phyloP scores from a whole-genome alignment of 169 alveolate genomes.

The Plasmodium reichenowi region DNA sequence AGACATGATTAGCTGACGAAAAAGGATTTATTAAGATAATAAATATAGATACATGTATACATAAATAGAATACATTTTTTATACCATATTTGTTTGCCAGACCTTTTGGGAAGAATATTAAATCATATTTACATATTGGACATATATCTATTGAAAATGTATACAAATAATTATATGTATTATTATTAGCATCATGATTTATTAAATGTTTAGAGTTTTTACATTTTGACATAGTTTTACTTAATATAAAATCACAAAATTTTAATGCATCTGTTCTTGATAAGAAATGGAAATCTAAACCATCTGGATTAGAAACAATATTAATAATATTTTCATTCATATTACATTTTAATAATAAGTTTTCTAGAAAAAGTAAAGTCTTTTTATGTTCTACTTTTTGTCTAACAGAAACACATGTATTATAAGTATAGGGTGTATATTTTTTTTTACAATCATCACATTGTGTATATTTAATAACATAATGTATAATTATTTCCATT shows the following conservation, averaged over 20 bases:
- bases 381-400: constrained; percentile 98
- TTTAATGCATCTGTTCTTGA: constrained; percentile 94
- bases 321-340: constrained; percentile 94
- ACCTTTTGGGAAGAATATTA: constrained; percentile 93
- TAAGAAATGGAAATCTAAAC: constrained; percentile 97
- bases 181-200: constrained; percentile 93
- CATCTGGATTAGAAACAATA: constrained; percentile 95
- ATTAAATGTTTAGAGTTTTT: constrained; percentile 93
- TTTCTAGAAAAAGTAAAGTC: constrained; percentile 96
- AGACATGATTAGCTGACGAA: constrained; percentile 13
- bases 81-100: constrained; percentile 90
- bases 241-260: constrained; percentile 95
- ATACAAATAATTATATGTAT: constrained; percentile 93
- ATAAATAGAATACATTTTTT: constrained; percentile 55
- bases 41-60: constrained; percentile 57
- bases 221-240: constrained; percentile 89
- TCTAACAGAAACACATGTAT: constrained; percentile 96
- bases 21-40: constrained; percentile 63
- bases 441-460: constrained; percentile 98
- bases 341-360: constrained; percentile 95
- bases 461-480: constrained; percentile 92
- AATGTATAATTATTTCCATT: constrained; percentile 93
- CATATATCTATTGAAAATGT: constrained; percentile 95
- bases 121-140: constrained; percentile 98
- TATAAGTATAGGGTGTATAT: constrained; percentile 99